Evolutionary conservation across 2,329 filamentous ascomycete species (phyloP), one percentile per base, ranked within the genome.

Genomic region (Incumbomyces delicatus): DNA sequence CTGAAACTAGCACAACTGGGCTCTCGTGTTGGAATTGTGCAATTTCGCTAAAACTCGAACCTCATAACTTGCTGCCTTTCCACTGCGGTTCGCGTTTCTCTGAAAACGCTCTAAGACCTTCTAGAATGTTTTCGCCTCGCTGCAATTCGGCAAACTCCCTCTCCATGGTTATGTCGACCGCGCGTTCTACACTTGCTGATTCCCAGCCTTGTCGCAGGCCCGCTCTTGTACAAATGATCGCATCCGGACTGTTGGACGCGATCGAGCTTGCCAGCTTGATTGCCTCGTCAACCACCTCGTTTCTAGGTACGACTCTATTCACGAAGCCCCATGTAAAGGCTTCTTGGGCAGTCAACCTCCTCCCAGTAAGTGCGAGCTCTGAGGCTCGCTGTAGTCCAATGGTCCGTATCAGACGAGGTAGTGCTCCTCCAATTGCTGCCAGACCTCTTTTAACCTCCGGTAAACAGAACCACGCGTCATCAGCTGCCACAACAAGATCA

Each of bases 81-180:
- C 83, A 88, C 27, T 70, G 69, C 1, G 84, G 76, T 64, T 76
- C 74, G 58, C 82, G 72, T 72, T 80, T 86, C 72, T 87, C 83
- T 17, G 83, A 80, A 68, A 89, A 90, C 52, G 83, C 85, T 64
- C 62, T 69, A n/a, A 89, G 69, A 0, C 85, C 85, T 66, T 89
- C 84, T 47, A 73, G 75, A 65, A 87, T 80, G 63, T 90, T 90
- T 55, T 84, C 80, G 27, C 53, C 52, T 2, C 17, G 30, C 20
- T 46, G 40, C n/a, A 55, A 35, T 14, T 38, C 41, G 20, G 46
- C 43, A 27, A 46, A 48, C 37, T 52, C 45, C 20, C 35, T 14
- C 14, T 39, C n/a, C 2, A 18, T 31, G 16, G 35, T 33, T 52
- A 76, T 59, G 50, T 68, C 68, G 18, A 79, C 84, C 12, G 68